Evolutionary conservation across 768 basidiomycete species (phyloP), one percentile per base, ranked within the genome.

Genomic region (Bullera alba): DNA sequence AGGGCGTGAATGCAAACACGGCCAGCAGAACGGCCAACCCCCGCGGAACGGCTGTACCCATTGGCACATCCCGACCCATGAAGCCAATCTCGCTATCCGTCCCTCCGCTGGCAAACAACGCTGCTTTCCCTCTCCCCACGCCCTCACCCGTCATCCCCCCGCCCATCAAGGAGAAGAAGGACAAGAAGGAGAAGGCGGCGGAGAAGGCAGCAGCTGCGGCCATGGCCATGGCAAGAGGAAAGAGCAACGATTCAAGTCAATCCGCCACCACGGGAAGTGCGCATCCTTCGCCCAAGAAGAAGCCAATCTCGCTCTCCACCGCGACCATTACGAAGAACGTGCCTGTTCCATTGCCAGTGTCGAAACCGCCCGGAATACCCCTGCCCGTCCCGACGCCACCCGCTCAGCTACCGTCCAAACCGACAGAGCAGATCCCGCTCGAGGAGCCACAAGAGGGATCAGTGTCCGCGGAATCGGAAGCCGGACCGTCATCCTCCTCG

Each of bases 261-360:
- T 61, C 62, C 38, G 50, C 43, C 2, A 50, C 41, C 4, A 51
- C 53, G 19, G 53, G 51, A 39, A 61, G 57, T 37, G 44, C 44
- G 19, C 60, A 60, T 17, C 43, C 60, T 6, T 67, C 65, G 8
- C 65, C 65, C 7, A 61, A 62, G 44, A 64, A 55, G 56, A 61
- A 61, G 30, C 28, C 49, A 2, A n/a, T 49, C 1, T 43, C 53
- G 3, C 46, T 67, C 16, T 48, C 54, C 23, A 42, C 63, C 17
- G 37, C 49, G 5, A 23, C 50, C 21, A 23, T 37, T 7, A 12
- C 47, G 16, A 23, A 34, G 19, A 42, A 28, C 21, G 25, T 45
- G 10, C 30, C 42, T 27, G 19, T 36, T 22, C 7, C 34, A 22
- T n/a, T 30, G 16, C 42, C 42, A 10, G 3, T 32, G 17, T n/a